Evolutionary conservation across 1,139 yeast species (phyloP).

Genomic region (Debaryomycetaceae sp.): DNA sequence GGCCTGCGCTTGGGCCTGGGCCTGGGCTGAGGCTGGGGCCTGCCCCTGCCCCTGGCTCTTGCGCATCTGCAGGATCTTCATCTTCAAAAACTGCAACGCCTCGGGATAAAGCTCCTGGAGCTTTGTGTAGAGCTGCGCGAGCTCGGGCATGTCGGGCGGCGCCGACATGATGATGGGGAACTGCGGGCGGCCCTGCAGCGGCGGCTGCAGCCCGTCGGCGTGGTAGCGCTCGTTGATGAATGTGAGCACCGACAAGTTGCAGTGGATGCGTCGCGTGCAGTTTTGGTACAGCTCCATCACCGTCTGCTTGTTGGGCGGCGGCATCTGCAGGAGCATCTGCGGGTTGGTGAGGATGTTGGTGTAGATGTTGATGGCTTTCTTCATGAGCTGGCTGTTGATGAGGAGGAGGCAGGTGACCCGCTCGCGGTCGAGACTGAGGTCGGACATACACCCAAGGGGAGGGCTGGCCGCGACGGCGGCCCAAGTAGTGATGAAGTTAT

Average conservation of each 20-base stretch:
- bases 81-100: conserved; percentile 45
- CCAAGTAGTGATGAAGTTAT: no score
- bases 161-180: conserved; percentile 52
- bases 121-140: conserved; percentile 40
- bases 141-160: conserved; percentile 54
- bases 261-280: conserved; percentile 49
- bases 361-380: conserved; percentile 41
- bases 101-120: conserved; percentile 54
- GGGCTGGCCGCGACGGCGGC: no score
- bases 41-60: conserved; percentile 6
- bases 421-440: conserved; percentile 31
- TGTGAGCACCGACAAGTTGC: conserved; percentile 50
- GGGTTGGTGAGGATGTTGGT: conserved; percentile 33
- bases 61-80: conserved; percentile 41
- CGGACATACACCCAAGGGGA: no score
- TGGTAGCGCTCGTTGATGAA: conserved; percentile 51
- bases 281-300: conserved; percentile 46
- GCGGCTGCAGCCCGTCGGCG: conserved; percentile 22
- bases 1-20: conserved; percentile 4
- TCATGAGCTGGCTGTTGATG: conserved; percentile 50
- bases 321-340: conserved; percentile 31
- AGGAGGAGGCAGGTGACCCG: conserved; percentile 49
- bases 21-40: conserved; percentile 9
- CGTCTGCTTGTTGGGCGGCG: conserved; percentile 33
- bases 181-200: conserved; percentile 30